Evolutionary conservation across 768 basidiomycete species (phyloP).

Genomic region (Lentinula lateritia): DNA sequence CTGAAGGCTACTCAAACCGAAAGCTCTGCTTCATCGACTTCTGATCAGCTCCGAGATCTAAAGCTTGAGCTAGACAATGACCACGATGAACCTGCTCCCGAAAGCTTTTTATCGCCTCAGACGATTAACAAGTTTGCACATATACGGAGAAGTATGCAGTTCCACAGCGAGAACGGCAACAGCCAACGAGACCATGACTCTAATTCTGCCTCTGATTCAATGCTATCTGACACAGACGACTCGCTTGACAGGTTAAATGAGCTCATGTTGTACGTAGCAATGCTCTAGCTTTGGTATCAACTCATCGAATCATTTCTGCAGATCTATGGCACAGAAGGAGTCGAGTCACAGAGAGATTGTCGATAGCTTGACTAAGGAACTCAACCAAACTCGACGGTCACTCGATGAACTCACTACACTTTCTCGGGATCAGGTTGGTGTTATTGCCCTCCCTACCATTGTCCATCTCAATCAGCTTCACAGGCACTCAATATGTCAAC

Average conservation of each 20-base stretch:
- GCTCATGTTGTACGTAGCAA: constrained; percentile 74
- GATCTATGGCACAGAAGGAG: constrained; percentile 98
- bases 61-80: background rate
- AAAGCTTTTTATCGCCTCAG: constrained; percentile 55
- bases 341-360: constrained; percentile 81
- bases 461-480: constrained; percentile 1
- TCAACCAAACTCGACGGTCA: constrained; percentile 66
- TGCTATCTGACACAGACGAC: constrained; percentile 56
- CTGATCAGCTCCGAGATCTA: background rate
- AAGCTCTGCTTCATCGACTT: constrained; percentile 6
- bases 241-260: constrained; percentile 80
- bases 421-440: constrained; percentile 76
- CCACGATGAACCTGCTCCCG: constrained; percentile 14
- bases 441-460: background rate
- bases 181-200: constrained; percentile 20
- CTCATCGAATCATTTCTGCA: constrained; percentile 24
- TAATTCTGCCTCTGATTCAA: constrained; percentile 33
- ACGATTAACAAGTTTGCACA: constrained; percentile 72
- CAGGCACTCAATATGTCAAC: constrained; percentile 84
- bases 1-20: constrained; percentile 31
- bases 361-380: constrained; percentile 61
- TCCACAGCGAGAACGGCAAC: constrained; percentile 29
- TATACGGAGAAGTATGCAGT: constrained; percentile 62
- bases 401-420: constrained; percentile 78
- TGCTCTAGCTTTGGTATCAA: background rate